Base-by-base conservation (phyloP, 2,329 filamentous ascomycete genomes). In the Stylonectria norvegica region DNA sequence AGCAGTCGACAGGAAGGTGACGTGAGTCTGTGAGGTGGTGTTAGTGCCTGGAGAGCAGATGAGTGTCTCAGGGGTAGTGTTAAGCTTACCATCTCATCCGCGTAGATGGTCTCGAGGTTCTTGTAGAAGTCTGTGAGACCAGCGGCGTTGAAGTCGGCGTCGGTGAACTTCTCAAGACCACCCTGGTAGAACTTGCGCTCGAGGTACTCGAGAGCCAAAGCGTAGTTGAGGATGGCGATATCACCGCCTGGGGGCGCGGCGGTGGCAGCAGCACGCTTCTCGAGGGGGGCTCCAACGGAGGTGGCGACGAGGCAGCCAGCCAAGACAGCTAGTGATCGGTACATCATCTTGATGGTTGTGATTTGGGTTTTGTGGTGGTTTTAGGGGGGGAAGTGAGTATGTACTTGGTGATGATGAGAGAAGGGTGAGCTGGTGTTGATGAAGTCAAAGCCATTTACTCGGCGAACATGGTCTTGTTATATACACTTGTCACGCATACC, bases 111-210 rank as follows among this genome's bases (percentile, higher is more conserved):
- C 57, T 72, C 62, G 38, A 85, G 53, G 64, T 82, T 78, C 36
- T 66, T 63, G 65, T 81, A 83, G 58, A 80, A 77, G 4, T 64
- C 62, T 0, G 65, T 52, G 55, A 70, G 73, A 11, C 76, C 77
- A 32, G 75, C 76, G 20, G 59, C 63, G 19, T 63, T 52, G 55
- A 83, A 83, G 49, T 79, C 68, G 2, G 57, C 48, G 44, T 71
- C 59, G 20, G 69, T 71, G 66, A 76, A 85, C 52, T 78, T 80
- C 42, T 66, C 59, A 4, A 85, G 67, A 25, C 74, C 81, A 34
- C 81, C 58, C 25, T 67, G 64, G 64, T 86, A 86, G 65, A 85
- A 85, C 40, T 68, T 70, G 45, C 76, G 66, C 63, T 86, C 82
- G 20, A 79, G 71, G 39, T 75, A 69, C 61, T 79, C 76, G 5